Evolutionary conservation across 805 yeast species (phyloP), one percentile per base, ranked within the genome.

Genomic region (Yarrowia sp.): DNA sequence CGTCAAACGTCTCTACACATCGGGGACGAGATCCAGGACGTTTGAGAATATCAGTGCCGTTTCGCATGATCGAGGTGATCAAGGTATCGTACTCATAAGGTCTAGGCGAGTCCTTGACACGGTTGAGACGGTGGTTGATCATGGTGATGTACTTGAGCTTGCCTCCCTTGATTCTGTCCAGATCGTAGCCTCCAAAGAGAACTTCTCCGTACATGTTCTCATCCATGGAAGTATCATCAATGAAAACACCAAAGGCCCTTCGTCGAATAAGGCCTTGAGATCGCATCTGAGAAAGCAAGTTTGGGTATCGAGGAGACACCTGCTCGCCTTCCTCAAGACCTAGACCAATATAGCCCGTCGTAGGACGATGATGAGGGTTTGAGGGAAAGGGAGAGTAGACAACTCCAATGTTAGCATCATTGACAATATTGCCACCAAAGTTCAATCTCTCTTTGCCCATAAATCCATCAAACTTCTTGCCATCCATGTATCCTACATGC

Each of bases 131-230:
- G 26, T 26, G 14, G 42, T 59, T 59, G 52, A 59, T 26, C 41
- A 59, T n/a, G 9, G 14, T n/a, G 14, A n/a, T 7, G 42, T 32
- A 59, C 52, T 16, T 32, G 42, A 59, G 65, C 32, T 43, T n/a
- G 0, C 52, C 32, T 26, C 32, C 52, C 42, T 59, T 43, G 35
- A 59, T 43, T 11, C 65, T 9, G 32, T 32, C 65, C 35, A 35
- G 50, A 14, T 59, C 65, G 22, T 59, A 59, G n/a, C 52, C 65
- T 16, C 65, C 65, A 59, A 59, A 59, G 2, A 45, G 19, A 7
- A 59, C 16, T 16, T 45, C 65, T 5, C 43, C 65, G 2, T 12
- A 5, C 4, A 5, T 7, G 3, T 26, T 26, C 4, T 26, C 32
- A 5, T 26, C 32, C 32, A 26, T 26, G 32, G 32, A 26, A 5